phyloP scores from a whole-genome alignment of 805 yeast species.

The Wickerhamomyces tratensis region DNA sequence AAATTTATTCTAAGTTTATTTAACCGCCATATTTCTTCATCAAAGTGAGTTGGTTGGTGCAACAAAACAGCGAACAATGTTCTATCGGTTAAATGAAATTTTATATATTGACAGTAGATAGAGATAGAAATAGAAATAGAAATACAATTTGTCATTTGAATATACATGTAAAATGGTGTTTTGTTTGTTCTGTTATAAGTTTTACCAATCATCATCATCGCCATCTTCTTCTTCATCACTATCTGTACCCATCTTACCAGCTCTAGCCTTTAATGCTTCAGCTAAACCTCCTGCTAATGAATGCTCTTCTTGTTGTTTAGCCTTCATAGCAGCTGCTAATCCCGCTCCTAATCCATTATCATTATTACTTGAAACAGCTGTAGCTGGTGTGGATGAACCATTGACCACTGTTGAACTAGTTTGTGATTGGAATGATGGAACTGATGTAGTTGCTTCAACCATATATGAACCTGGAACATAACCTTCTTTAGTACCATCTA shows the following conservation, averaged over 20 bases:
- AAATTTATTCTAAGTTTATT: too few species aligned
- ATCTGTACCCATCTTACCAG: slow-evolving; percentile 47
- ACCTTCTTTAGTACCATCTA: slow-evolving; percentile 75
- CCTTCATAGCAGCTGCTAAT: slow-evolving; percentile 58
- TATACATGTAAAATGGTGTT: too few species aligned
- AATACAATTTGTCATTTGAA: too few species aligned
- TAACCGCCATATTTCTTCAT: too few species aligned
- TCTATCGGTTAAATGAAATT: too few species aligned
- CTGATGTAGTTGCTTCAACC: slow-evolving; percentile 31
- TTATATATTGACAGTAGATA: too few species aligned
- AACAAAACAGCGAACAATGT: too few species aligned
- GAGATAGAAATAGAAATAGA: too few species aligned
- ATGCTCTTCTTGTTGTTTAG: slow-evolving; percentile 51
- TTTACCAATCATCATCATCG: slow-evolving; percentile 41
- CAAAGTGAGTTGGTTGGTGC: too few species aligned
- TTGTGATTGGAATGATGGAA: slow-evolving; percentile 24
- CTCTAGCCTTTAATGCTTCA: slow-evolving; percentile 75
- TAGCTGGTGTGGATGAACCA: slow-evolving; percentile 8
- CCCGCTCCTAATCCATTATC: slow-evolving; percentile 36
- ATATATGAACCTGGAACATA: slow-evolving; percentile 98
- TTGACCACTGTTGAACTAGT: slow-evolving; percentile 13
- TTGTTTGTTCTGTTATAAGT: slow-evolving; percentile 16
- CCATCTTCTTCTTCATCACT: slow-evolving; percentile 66
- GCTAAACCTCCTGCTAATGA: slow-evolving; percentile 47
- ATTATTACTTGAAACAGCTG: slow-evolving; percentile 11